Percentiles rank a stretch among this genome's conserved stretches.
Evolutionary conservation across 331 rosid genomes (phyloP).

Genomic region (Malus hybrid): DNA sequence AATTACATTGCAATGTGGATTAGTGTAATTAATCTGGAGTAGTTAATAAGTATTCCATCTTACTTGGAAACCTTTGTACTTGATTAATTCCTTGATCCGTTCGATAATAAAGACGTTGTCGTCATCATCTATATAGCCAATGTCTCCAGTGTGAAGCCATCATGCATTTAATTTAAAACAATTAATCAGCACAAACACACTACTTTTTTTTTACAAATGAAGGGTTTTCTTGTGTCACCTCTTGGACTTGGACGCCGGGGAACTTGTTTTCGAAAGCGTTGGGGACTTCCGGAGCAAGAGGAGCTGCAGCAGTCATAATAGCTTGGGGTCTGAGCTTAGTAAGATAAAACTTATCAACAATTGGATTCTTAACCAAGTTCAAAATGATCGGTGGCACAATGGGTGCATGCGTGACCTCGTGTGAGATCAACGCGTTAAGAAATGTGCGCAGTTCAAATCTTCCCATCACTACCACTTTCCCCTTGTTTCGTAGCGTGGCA

Average conservation of each 20-base stretch:
- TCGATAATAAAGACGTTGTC: conserved; percentile 77
- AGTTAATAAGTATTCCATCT: conserved; percentile 10
- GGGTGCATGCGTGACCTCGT: conserved; percentile 81
- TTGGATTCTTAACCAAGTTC: conserved; percentile 69
- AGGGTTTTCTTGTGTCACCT: conserved; percentile 24
- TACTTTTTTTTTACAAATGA: background rate
- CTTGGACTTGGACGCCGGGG: conserved; percentile 70
- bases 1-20: background rate
- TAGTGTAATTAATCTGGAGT: background rate
- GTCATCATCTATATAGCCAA: conserved; percentile 75
- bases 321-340: conserved; percentile 74
- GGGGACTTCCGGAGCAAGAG: conserved; percentile 81
- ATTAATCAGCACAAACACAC: background rate
- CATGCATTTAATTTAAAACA: conserved; percentile 28
- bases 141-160: conserved; percentile 91
- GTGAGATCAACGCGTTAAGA: conserved; percentile 57
- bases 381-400: conserved; percentile 89
- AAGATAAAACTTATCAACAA: conserved; percentile 75
- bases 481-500: conserved; percentile 70
- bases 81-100: conserved; percentile 84
- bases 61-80: conserved; percentile 94
- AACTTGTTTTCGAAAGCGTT: conserved; percentile 65
- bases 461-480: conserved; percentile 86
- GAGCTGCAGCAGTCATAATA: conserved; percentile 85
- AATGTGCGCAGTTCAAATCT: conserved; percentile 64